Base-by-base conservation (phyloP, 768 basidiomycete genomes). In the Kwoniella sp. region DNA sequence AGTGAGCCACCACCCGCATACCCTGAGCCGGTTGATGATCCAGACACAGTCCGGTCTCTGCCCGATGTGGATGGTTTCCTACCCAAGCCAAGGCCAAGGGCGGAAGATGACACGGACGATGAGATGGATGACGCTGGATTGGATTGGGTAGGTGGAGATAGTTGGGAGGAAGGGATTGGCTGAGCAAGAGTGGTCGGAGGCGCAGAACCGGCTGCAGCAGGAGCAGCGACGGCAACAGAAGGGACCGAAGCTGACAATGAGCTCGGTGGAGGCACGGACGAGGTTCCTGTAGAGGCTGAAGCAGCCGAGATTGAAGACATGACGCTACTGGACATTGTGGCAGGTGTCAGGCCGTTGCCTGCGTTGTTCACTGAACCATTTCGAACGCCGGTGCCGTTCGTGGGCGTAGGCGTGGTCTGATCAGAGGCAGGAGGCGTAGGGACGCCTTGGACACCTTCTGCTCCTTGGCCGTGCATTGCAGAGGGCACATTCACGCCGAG, bases 1-100 rank as follows among this genome's bases (percentile, higher is more conserved):
- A 78, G 59, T 22, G 68, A 60, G n/a, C 74, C 66, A 12, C 71
- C 69, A 25, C 69, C 69, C 9, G 55, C 55, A 59, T 73, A 73
- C 2, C 58, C 30, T 30, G 60, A 44, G 19, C 22, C 24, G 30
- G 36, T 58, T 1, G 66, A 65, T 0, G 63, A 64, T 3, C 36
- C 53, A 0, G 69, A 68, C 7, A 67, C 61, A 1, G 67, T 67
- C 19, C 70, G 55, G 55, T 71, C 69, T 13, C 68, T 36, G 25
- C 50, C 55, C 27, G 64, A 33, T 1, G 48, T 49, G 1, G 58
- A 60, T 17, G 58, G n/a, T 51, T 65, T 64, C 19, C 60, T 40
- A 21, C 58, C 55, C 33, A 64, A 49, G 54, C 21, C 22, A 57
- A 30, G 21, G 10, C 55, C 22, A 15, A 55, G 12, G 21, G 56